Conservation (phyloP, 805 yeast species). For the Candida dajiaensis region DNA sequence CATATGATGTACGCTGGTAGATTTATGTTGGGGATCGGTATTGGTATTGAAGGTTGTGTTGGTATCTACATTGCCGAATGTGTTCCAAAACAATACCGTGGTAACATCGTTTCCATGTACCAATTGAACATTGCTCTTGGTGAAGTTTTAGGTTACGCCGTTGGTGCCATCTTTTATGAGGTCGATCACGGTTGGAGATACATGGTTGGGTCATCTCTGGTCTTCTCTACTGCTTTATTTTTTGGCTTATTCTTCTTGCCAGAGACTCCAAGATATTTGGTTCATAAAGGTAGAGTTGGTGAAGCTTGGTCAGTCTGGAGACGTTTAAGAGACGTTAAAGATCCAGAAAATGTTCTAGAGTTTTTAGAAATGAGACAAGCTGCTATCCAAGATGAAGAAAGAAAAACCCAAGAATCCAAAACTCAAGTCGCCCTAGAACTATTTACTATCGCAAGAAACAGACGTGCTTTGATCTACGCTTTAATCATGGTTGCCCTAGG, state of each 20-base stretch:
- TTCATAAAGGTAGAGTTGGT: constrained; percentile 44
- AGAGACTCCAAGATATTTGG: constrained; percentile 54
- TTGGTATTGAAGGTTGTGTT: constrained; percentile 64
- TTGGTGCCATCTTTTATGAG: constrained; percentile 54
- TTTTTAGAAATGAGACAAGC: constrained; percentile 53
- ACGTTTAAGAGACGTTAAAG: constrained; percentile 43
- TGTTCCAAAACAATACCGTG: constrained; percentile 52
- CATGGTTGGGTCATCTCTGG: constrained; percentile 58
- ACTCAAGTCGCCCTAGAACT: constrained; percentile 44
- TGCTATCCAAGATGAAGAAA: constrained; percentile 40
- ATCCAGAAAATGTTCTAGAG: constrained; percentile 40
- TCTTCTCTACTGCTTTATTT: constrained; percentile 48
- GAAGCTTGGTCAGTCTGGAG: constrained; percentile 53
- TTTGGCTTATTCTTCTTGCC: constrained; percentile 50
- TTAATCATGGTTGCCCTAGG: constrained; percentile 53
- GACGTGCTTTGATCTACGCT: constrained; percentile 56
- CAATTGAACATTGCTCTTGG: constrained; percentile 64
- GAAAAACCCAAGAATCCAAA: constrained; percentile 29
- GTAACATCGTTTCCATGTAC: constrained; percentile 54
- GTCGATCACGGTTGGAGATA: constrained; percentile 58
- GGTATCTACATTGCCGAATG: constrained; percentile 58
- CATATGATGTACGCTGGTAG: constrained; percentile 55
- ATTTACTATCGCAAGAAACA: constrained; percentile 48
- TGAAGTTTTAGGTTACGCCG: constrained; percentile 58
- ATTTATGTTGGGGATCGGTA: constrained; percentile 55